A percentile compares a stretch with the other conserved stretches of the same genome.
phyloP scores from a whole-genome alignment of 2,329 filamentous ascomycete genomes.

The Arthrinium phaeospermum region DNA sequence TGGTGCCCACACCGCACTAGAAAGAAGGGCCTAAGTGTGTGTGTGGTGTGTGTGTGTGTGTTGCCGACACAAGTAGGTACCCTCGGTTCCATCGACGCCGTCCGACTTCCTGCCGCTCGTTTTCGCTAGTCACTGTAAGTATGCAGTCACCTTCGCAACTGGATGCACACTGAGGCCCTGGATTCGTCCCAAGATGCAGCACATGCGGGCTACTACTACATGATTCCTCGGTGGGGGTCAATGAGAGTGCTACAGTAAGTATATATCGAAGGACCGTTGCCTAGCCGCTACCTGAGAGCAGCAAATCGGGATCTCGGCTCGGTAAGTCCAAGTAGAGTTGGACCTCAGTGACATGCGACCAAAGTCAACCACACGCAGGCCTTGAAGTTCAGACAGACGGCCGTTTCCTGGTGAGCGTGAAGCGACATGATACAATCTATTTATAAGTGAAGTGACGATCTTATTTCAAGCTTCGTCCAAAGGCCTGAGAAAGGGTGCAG shows the following conservation, averaged over 20 bases:
- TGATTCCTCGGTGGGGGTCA: constrained; percentile 10
- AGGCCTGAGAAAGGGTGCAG: not conserved
- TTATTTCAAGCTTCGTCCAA: not conserved
- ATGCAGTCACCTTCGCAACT: not conserved
- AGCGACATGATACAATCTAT: not conserved
- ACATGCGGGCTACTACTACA: not conserved
- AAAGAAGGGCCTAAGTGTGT: not conserved
- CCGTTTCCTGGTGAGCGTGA: not conserved
- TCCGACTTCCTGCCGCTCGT: not conserved
- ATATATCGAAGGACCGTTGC: not conserved
- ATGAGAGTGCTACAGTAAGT: not conserved
- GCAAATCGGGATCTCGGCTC: not conserved
- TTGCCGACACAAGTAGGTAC: not conserved
- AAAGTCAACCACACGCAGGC: not conserved
- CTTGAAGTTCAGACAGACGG: not conserved
- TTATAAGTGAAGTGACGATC: constrained; percentile 7
- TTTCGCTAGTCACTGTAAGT: not conserved
- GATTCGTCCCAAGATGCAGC: not conserved
- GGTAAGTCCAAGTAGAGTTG: not conserved
- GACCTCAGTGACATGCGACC: not conserved
- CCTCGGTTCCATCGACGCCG: not conserved
- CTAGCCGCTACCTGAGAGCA: not conserved
- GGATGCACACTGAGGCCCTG: not conserved
- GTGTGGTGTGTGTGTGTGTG: not conserved
- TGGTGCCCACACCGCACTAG: not conserved